A percentile compares a stretch with the other conserved stretches of the same genome.
Evolutionary conservation across 805 yeast species (phyloP).

Genomic region (Grigorovia yakushimaensis): DNA sequence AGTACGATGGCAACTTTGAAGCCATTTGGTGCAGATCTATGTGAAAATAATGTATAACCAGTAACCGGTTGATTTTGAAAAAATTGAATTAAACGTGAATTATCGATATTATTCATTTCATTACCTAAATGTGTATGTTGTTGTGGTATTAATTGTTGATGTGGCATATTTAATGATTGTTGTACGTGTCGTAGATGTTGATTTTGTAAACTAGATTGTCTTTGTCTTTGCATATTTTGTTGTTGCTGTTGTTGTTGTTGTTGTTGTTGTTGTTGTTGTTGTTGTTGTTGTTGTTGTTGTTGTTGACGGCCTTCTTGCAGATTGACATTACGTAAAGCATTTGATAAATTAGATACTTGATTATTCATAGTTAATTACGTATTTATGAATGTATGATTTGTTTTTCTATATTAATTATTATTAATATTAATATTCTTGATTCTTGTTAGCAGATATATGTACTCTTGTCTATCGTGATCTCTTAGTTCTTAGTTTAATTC

Average conservation of each 20-base stretch:
- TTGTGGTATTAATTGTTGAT: constrained; percentile 6
- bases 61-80: constrained; percentile 67
- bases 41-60: constrained; percentile 77
- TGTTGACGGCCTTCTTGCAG: constrained; percentile 14
- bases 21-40: constrained; percentile 90
- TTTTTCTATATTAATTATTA: too few species aligned
- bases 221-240: constrained; percentile 6
- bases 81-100: constrained; percentile 56
- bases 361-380: neutral
- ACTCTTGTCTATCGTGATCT: too few species aligned
- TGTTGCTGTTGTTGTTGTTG: constrained; percentile 5
- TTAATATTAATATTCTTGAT: too few species aligned
- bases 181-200: constrained; percentile 4
- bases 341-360: constrained; percentile 27
- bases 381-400: neutral
- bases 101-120: constrained; percentile 34
- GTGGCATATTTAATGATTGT: neutral
- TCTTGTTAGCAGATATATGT: too few species aligned
- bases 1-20: constrained; percentile 89
- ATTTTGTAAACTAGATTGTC: constrained; percentile 2
- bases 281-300: constrained; percentile 1
- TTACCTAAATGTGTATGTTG: constrained; percentile 18
- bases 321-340: constrained; percentile 29
- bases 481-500: too few species aligned
- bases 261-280: neutral